Evolutionary conservation across 495 filamentous ascomycete species (phyloP), one percentile per base, ranked within the genome.

Genomic region (Podospora sp.): DNA sequence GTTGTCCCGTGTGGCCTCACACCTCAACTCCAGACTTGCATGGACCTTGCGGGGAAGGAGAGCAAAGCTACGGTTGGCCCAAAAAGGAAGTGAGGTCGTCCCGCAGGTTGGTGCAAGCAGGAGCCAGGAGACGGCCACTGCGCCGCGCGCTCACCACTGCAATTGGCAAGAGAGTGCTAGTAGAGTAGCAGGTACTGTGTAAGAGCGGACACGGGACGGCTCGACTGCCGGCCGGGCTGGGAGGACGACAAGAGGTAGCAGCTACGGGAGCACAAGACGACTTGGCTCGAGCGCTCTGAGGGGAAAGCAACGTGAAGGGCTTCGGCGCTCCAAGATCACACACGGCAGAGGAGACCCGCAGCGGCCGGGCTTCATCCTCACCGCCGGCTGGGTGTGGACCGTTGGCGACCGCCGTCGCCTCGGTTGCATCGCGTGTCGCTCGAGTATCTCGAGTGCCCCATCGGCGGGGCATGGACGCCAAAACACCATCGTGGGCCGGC

Each of bases 181-280:
- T 26, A 33, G 25, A 62, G 21, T 24, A 33, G 21, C 12, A 33
- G 24, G 60, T 24, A 18, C 24, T 25, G 33, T 40, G 60, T 46
- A 61, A 60, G 24, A 62, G 60, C 60, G 22, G 65, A 56, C 55
- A 63, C 70, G 72, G 72, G 72, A 72, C 72, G 72, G 72, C 66
- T 74, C 70, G 72, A 69, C 68, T 72, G 63, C 64, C 60, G 66
- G 56, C 50, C 60, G 63, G 63, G 36, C 55, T 36, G 52, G 35
- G 49, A 29, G 56, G 65, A 21, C 36, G 51, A 35, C 49, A 51
- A 40, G 56, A 55, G 24, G 55, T 33, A 8, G 64, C 9, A 4
- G 26, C 25, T 27, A 7, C 21, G 58, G 22, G 56, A 52, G 26
- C 57, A 22, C 11, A 50, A 26, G 24, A 62, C 27, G 59, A 49